These are phyloP conservation scores for Lactifluus piperatus DNA, from an alignment of 768 basidiomycete species.

Conservation along the genomic window DNA sequence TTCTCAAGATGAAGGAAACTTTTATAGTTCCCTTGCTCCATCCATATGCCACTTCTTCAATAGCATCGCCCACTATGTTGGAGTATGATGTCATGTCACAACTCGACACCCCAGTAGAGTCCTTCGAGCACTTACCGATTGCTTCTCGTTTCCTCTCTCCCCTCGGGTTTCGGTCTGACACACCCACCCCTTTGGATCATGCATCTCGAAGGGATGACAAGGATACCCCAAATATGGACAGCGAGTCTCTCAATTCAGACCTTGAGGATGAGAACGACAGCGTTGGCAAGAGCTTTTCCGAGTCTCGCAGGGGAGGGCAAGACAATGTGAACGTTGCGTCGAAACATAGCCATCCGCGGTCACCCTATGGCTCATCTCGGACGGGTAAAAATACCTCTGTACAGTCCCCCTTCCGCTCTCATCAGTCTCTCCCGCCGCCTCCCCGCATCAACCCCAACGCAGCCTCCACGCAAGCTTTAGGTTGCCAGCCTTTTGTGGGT, in stretches of 20 bases:
- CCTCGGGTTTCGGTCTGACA: constrained; percentile 36
- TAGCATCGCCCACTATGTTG: constrained; percentile 46
- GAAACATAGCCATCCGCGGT: constrained; percentile 47
- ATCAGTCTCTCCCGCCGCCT: constrained; percentile 66
- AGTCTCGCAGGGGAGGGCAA: constrained; percentile 24
- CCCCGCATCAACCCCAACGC: constrained; percentile 6
- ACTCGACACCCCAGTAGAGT: too few species aligned
- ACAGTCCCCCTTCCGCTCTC: constrained; percentile 44
- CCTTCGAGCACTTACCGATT: constrained; percentile 41
- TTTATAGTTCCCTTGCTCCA: too few species aligned
- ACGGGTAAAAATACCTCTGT: too few species aligned
- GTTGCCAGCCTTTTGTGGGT: constrained; percentile 15
- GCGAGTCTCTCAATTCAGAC: constrained; percentile 66
- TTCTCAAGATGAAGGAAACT: constrained; percentile 43
- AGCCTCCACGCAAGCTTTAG: too few species aligned
- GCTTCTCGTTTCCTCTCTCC: constrained; percentile 89
- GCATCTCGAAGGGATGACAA: constrained; percentile 11
- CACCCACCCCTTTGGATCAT: constrained; percentile 19
- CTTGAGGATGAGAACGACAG: constrained; percentile 52
- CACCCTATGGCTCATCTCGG: constrained; percentile 56
- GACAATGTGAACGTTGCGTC: too few species aligned
- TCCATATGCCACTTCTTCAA: constrained; percentile 29
- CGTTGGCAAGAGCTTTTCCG: constrained; percentile 37
- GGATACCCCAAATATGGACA: constrained; percentile 56
- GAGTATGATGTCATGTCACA: constrained; percentile 25